Conservation (phyloP, 2,329 filamentous ascomycete species). For the Teratosphaeria zuluensis region DNA sequence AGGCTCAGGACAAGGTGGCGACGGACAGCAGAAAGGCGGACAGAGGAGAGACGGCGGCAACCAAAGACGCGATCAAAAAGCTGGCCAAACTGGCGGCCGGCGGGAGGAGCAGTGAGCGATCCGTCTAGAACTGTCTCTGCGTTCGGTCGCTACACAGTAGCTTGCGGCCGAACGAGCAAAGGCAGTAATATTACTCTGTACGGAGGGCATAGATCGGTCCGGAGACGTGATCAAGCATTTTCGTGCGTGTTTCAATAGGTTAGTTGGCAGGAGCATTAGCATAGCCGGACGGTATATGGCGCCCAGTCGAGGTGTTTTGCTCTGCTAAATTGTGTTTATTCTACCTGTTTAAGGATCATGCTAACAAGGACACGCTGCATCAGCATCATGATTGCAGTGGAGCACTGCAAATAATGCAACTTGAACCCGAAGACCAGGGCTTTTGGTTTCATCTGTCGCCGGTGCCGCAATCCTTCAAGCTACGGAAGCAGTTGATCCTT, state of each 20-base stretch:
- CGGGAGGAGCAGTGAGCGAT: conserved; percentile 18
- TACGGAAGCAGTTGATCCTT: background rate
- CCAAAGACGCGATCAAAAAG: conserved; percentile 8
- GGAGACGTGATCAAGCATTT: background rate
- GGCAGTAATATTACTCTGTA: background rate
- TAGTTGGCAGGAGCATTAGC: background rate
- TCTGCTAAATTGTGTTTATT: background rate
- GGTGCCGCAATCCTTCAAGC: background rate
- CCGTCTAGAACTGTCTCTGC: background rate
- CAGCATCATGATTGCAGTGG: too few relatives aligned
- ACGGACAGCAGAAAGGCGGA: conserved; percentile 8
- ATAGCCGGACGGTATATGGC: conserved; percentile 3
- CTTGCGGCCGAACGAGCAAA: background rate
- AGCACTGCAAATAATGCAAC: background rate
- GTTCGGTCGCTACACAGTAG: background rate
- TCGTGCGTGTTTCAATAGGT: conserved; percentile 1
- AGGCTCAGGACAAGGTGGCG: conserved; percentile 4
- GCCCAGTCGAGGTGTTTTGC: conserved; percentile 3
- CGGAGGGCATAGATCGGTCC: background rate
- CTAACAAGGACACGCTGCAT: background rate
- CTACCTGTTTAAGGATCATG: background rate
- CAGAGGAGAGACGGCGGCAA: conserved; percentile 6
- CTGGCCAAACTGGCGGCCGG: conserved; percentile 21
- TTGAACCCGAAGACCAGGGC: background rate
- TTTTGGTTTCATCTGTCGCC: background rate